phyloP scores from a whole-genome alignment of 139 green algal species.

The Tetradesmus lagerheimii region DNA sequence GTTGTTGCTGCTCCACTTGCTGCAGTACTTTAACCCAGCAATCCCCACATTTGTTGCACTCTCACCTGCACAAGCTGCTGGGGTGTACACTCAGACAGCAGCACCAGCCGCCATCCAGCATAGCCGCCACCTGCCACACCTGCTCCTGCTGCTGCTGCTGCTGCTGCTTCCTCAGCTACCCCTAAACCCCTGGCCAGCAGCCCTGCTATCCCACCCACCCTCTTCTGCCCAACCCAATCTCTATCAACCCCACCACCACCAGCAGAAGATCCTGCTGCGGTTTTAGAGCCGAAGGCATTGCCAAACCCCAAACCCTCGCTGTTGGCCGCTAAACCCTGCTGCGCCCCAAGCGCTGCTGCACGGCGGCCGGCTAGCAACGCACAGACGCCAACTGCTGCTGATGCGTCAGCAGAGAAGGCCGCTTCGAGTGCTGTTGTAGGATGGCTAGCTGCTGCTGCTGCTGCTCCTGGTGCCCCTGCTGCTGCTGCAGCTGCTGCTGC shows the following conservation, averaged over 20 bases:
- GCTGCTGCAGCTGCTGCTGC: background rate
- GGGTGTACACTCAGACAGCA: constrained; percentile 53
- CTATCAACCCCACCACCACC: no score
- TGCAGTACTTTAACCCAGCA: background rate
- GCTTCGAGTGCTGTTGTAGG: background rate
- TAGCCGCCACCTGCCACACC: background rate
- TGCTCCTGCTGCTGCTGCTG: background rate
- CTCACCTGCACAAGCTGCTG: constrained; percentile 52
- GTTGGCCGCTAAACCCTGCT: background rate
- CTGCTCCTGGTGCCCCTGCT: background rate
- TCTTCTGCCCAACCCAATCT: background rate
- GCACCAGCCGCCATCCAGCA: constrained; percentile 41
- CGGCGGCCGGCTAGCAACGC: background rate
- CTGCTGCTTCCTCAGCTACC: constrained; percentile 18
- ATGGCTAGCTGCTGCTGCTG: background rate
- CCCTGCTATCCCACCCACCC: constrained; percentile 5
- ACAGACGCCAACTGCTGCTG: background rate
- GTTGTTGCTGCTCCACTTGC: background rate
- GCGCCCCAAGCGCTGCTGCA: background rate
- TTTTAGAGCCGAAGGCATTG: background rate
- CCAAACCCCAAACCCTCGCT: background rate
- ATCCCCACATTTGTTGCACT: background rate
- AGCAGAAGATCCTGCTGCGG: no score
- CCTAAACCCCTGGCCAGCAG: constrained; percentile 24
- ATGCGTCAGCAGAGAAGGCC: background rate